phyloP scores from a whole-genome alignment of 495 filamentous ascomycete genomes.

The Penicillium cataractarum region DNA sequence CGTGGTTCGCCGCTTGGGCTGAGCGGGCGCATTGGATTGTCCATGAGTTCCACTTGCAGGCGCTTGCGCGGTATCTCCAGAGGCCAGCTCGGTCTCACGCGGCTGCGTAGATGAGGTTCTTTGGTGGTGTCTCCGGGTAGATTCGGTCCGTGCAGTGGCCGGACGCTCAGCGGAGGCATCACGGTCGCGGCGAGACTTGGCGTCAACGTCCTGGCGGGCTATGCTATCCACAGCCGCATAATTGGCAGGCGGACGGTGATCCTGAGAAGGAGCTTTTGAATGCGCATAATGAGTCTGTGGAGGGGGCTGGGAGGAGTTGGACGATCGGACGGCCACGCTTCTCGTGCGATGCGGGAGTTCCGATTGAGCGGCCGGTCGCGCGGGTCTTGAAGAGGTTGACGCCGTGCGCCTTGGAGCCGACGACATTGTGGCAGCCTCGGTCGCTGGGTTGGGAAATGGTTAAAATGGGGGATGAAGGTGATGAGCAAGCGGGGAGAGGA shows the following conservation, averaged over 20 bases:
- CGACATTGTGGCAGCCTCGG: constrained; percentile 16
- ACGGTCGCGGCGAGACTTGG: constrained; percentile 52
- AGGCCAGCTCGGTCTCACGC: constrained; percentile 34
- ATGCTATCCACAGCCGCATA: constrained; percentile 56
- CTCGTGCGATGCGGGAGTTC: constrained; percentile 61
- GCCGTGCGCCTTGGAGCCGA: constrained; percentile 51
- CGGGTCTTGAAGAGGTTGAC: constrained; percentile 53
- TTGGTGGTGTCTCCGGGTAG: constrained; percentile 46
- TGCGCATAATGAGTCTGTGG: constrained; percentile 43
- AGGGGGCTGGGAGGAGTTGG: constrained; percentile 40
- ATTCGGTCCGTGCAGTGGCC: constrained; percentile 55
- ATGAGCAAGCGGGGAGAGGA: constrained; percentile 19
- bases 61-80: constrained; percentile 55
- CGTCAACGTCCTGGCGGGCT: constrained; percentile 61
- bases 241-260: constrained; percentile 53
- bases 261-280: constrained; percentile 56
- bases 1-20: constrained; percentile 73
- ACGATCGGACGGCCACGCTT: constrained; percentile 54
- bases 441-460: neutral
- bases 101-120: constrained; percentile 52
- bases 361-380: constrained; percentile 41
- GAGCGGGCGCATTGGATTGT: constrained; percentile 36
- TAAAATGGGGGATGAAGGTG: constrained; percentile 14
- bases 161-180: constrained; percentile 57
- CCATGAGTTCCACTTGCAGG: constrained; percentile 20